Percentiles rank a stretch among this genome's conserved stretches.
These are phyloP conservation scores for Kwoniella sp. DNA, from an alignment of 768 basidiomycete species.

Conservation along the genomic window DNA sequence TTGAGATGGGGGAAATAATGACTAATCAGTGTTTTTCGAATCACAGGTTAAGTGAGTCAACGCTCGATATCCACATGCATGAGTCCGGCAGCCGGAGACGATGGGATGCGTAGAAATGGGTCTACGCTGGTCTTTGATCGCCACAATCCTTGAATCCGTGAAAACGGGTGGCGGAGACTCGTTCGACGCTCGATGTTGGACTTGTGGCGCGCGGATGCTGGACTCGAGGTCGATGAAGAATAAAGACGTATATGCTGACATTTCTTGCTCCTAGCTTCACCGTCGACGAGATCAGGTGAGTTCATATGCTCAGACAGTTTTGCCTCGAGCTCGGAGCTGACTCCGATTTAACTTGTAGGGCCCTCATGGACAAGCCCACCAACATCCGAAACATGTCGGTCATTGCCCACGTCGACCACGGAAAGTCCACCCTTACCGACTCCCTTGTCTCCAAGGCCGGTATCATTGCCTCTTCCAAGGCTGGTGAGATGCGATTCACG, in stretches of 20 bases:
- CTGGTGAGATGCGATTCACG: conserved; percentile 95
- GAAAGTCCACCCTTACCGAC: conserved; percentile 99
- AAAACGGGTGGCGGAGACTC: not conserved
- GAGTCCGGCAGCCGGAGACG: not conserved
- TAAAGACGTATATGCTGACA: not conserved
- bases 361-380: conserved; percentile 45
- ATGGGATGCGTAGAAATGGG: not conserved
- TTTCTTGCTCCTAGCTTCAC: conserved; percentile 48
- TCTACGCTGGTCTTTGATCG: not conserved
- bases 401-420: conserved; percentile 84
- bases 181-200: not conserved
- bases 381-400: conserved; percentile 60
- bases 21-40: conserved; percentile 17
- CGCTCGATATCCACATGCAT: not conserved
- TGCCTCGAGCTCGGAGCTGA: conserved; percentile 2
- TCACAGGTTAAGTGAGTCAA: conserved; percentile 47
- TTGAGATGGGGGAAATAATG: conserved; percentile 25
- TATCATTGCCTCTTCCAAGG: conserved; percentile 92
- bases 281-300: conserved; percentile 56
- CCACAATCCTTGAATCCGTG: conserved; percentile 1
- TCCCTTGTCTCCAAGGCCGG: conserved; percentile 98
- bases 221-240: not conserved
- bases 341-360: not conserved
- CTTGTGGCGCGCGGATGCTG: not conserved
- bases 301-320: conserved; percentile 45